A percentile compares a stretch with the other conserved stretches of the same genome.
Conservation (phyloP, 805 yeast genomes). For the Wickerhamomyces tratensis region DNA sequence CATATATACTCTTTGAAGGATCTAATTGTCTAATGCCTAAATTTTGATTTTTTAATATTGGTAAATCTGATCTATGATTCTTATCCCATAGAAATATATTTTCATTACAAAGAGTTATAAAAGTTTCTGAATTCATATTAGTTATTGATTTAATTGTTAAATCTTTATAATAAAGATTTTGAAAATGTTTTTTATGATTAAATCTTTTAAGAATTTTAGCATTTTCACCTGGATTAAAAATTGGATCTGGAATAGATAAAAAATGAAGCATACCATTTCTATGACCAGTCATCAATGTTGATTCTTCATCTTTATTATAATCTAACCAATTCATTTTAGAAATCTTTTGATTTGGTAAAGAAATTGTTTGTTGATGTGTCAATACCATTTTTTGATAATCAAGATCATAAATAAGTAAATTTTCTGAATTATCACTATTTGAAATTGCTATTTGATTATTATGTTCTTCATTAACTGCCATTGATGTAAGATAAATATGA, state of each 20-base stretch:
- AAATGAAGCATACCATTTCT: constrained; percentile 66
- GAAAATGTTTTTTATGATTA: constrained; percentile 65
- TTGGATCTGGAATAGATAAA: constrained; percentile 52
- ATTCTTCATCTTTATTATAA: constrained; percentile 20
- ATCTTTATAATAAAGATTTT: constrained; percentile 11
- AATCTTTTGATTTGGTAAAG: constrained; percentile 24
- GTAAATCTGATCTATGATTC: constrained; percentile 45
- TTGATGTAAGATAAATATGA: constrained; percentile 31
- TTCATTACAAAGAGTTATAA: constrained; percentile 58
- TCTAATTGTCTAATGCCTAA: constrained; percentile 45
- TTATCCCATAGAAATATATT: constrained; percentile 73
- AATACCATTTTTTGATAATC: constrained; percentile 29
- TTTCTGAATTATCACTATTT: constrained; percentile 33
- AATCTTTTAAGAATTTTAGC: constrained; percentile 75
- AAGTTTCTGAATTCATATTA: constrained; percentile 22
- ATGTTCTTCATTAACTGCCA: constrained; percentile 22
- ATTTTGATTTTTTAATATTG: constrained; percentile 42
- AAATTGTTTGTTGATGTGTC: constrained; percentile 50
- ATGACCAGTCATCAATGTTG: constrained; percentile 61
- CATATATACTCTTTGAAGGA: constrained; percentile 33
- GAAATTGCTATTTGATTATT: constrained; percentile 37
- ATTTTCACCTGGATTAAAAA: constrained; percentile 25
- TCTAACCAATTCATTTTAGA: constrained; percentile 31
- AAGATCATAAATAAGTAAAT: constrained; percentile 42
- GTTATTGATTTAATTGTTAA: constrained; percentile 9